These are phyloP conservation scores for Yamadazyma siamensis DNA, from an alignment of 1,139 yeast genomes.

Conservation along the genomic window DNA sequence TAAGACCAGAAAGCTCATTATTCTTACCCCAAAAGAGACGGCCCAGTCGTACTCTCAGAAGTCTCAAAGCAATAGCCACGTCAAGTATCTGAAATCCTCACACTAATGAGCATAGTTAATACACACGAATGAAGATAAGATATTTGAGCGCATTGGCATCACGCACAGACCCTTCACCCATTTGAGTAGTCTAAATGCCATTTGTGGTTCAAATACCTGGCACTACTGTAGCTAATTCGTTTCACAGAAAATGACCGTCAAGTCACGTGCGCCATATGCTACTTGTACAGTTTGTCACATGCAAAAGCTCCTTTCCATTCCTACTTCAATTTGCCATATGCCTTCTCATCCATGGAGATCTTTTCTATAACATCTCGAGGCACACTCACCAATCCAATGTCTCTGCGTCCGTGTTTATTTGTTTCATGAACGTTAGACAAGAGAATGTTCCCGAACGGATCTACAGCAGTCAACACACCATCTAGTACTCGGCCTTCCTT, in stretches of 20 bases:
- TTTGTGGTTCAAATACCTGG: too few species aligned
- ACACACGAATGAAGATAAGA: conserved; percentile 3
- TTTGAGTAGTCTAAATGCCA: too few species aligned
- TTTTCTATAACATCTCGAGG: conserved; percentile 30
- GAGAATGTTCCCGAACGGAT: conserved; percentile 45
- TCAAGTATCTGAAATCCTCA: conserved; percentile 4
- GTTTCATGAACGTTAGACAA: conserved; percentile 34
- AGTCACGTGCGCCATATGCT: too few species aligned
- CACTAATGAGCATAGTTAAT: not conserved
- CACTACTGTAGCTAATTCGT: too few species aligned
- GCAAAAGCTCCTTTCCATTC: too few species aligned
- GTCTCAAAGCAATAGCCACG: not conserved
- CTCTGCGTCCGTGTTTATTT: conserved; percentile 30
- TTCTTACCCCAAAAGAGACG: conserved; percentile 11
- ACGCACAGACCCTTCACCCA: too few species aligned
- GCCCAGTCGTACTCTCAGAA: not conserved
- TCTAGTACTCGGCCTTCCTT: conserved; percentile 32
- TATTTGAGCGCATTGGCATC: not conserved
- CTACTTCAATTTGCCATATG: too few species aligned
- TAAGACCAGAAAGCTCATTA: conserved; percentile 15
- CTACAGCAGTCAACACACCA: conserved; percentile 42
- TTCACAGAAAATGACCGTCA: too few species aligned
- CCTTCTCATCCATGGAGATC: conserved; percentile 23
- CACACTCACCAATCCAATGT: conserved; percentile 45
- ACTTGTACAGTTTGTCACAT: too few species aligned